phyloP scores from a whole-genome alignment of 768 basidiomycete genomes.

The Mycena sanguinolenta region DNA sequence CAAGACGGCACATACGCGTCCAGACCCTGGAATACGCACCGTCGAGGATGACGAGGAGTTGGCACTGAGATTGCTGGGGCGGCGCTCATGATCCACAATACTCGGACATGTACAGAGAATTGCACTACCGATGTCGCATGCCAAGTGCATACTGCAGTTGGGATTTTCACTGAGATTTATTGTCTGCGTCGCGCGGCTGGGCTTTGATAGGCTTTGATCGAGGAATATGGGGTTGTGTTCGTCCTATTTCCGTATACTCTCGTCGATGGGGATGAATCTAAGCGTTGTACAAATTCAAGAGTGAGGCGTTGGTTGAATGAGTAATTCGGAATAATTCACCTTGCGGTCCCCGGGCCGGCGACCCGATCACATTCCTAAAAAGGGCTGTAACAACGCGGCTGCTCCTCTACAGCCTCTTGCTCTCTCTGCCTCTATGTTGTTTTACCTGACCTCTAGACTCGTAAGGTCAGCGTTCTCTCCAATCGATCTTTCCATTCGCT shows the following conservation, averaged over 20 bases:
- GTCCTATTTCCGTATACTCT: too few relatives aligned
- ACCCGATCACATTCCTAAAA: not conserved
- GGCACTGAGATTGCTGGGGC: not conserved
- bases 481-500: conserved; percentile 4
- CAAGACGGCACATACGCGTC: conserved; percentile 34
- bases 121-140: too few relatives aligned
- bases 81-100: not conserved
- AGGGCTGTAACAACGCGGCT: conserved; percentile 24
- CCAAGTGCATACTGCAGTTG: too few relatives aligned
- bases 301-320: too few relatives aligned
- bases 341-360: conserved; percentile 40
- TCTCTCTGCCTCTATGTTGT: conserved; percentile 52
- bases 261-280: too few relatives aligned
- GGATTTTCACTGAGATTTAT: too few relatives aligned
- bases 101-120: too few relatives aligned
- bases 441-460: conserved; percentile 63
- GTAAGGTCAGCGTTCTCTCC: conserved; percentile 52
- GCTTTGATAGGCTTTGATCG: too few relatives aligned
- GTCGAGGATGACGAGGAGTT: not conserved
- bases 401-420: not conserved
- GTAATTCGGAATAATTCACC: too few relatives aligned
- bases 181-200: too few relatives aligned
- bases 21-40: not conserved
- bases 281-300: too few relatives aligned
- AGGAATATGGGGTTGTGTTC: too few relatives aligned